Base-by-base conservation (phyloP, 202 grass and related monocot species). In the Hordeum pubiflorum region DNA sequence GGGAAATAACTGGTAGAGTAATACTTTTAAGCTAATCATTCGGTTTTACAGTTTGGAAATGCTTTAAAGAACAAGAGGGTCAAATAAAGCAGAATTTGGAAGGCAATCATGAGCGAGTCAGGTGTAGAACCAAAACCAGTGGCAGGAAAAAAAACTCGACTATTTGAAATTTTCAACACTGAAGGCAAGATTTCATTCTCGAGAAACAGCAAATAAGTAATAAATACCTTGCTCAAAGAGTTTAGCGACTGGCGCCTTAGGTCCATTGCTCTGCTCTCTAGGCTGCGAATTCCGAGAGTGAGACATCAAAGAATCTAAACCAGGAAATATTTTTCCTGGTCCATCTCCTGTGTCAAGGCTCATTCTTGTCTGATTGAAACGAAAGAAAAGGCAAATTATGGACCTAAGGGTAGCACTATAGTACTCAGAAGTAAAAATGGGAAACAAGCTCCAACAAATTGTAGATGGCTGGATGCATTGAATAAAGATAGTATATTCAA, bases 191-290 rank as follows among this genome's bases (percentile, higher is more conserved):
- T 76, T 76, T 63, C 31, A 43, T 13, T 54, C 69, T 38, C 5
- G 32, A 72, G 10, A 83, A 79, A 84, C 15, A 79, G 72, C 21
- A 63, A 85, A 59, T 20, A 43, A 50, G 36, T 18, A 9, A 48
- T 3, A 82, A 82, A 67, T 86, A 99, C 97, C 97, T 99, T 99
- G 97, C 63, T 97, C 93, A 56, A 81, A 99, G 69, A 99, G 97
- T 85, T 93, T 96, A 52, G 93, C 93, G 79, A 93, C 83, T 69
- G 97, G 93, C 60, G 86, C 88, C 76, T 92, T 99, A 43, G 89
- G 87, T 72, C 93, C 92, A 87, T 96, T 96, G 78, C 74, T 78
- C 82, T 93, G 89, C 37, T 99, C 91, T 93, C 89, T 97, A 58
- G 89, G 83, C 55, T 99, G 93, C 46, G 87, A 91, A 87, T 65